A percentile compares a stretch with the other conserved stretches of the same genome.
These are phyloP conservation scores for Wallacemonas sp. DNA, from an alignment of 208 protist species.

Conservation along the genomic window DNA sequence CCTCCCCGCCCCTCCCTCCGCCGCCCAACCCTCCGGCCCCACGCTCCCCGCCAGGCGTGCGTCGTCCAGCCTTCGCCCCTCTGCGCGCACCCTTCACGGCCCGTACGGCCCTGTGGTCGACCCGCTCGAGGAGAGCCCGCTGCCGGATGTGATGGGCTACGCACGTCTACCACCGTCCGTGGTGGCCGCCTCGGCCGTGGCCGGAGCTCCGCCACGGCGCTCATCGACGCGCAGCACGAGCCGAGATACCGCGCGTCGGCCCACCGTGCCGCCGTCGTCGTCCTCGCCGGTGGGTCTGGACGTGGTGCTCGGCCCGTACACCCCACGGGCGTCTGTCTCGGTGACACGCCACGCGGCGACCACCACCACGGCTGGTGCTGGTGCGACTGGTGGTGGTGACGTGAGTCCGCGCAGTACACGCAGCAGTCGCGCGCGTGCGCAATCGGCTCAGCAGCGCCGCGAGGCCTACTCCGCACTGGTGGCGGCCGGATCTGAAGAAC, in stretches of 20 bases:
- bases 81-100: not conserved
- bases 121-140: conserved; percentile 12
- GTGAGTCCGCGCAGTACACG: not conserved
- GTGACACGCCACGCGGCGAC: not conserved
- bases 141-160: conserved; percentile 19
- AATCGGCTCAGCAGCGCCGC: not conserved
- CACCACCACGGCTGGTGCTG: too few species aligned
- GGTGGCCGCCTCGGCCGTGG: not conserved
- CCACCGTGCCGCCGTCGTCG: not conserved
- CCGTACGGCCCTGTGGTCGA: conserved; percentile 10
- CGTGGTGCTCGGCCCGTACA: conserved; percentile 14
- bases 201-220: conserved; percentile 24
- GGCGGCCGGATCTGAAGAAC: too few species aligned
- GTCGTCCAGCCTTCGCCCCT: not conserved
- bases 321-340: not conserved
- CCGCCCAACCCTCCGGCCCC: not conserved
- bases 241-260: not conserved
- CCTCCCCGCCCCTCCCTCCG: not conserved
- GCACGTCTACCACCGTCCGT: not conserved
- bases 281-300: not conserved
- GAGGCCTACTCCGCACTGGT: not conserved
- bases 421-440: conserved; percentile 6
- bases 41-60: not conserved
- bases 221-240: not conserved
- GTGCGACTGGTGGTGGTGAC: not conserved